Percentiles rank a stretch among this genome's conserved stretches.
phyloP scores from a whole-genome alignment of 441 rosid genomes.

The Euphorbia celastroides region DNA sequence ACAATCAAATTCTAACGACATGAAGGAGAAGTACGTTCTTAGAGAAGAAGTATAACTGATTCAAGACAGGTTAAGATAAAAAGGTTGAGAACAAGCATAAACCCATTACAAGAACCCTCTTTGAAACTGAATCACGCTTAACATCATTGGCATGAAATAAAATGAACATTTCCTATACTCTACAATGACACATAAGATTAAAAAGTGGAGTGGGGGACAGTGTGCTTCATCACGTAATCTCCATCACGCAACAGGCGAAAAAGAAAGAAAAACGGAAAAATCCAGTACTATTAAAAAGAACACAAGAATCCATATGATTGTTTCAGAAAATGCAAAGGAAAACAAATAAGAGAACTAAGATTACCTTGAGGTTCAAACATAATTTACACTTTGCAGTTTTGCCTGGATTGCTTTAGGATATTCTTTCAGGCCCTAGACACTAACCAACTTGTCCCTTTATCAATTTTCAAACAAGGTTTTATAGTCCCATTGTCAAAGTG shows the following conservation, averaged over 20 bases:
- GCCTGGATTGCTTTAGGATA: neutral
- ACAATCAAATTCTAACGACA: neutral
- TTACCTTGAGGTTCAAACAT: neutral
- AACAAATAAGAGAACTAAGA: neutral
- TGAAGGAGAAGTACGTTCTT: constrained; percentile 7
- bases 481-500: no score
- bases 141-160: neutral
- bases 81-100: neutral
- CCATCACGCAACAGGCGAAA: neutral
- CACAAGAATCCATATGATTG: neutral
- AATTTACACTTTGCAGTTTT: neutral
- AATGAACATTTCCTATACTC: neutral
- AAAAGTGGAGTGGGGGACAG: neutral
- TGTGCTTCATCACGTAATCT: neutral
- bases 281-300: neutral
- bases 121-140: neutral
- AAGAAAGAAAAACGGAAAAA: neutral
- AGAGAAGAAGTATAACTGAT: neutral
- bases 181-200: neutral
- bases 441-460: neutral
- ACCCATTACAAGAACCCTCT: neutral
- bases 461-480: neutral
- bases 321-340: neutral
- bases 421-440: neutral
- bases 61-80: neutral